Conservation (phyloP, 257 asterid genomes). For the Agastache rugosa region DNA sequence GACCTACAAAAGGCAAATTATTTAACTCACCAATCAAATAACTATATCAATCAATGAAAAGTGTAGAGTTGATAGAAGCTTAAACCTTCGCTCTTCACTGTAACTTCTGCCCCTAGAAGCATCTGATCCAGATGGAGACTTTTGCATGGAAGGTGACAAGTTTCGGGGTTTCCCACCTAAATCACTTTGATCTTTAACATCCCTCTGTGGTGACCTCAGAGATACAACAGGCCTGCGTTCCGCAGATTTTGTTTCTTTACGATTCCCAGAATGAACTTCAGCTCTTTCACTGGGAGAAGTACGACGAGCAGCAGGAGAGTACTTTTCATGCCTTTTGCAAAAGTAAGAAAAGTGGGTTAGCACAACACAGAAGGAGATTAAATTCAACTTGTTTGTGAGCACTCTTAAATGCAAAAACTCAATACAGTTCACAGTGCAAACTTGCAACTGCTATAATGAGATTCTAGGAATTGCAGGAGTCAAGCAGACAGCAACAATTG, state of each 20-base stretch:
- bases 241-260: slow-evolving; percentile 41
- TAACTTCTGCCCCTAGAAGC: slow-evolving; percentile 51
- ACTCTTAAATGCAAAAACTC: slow-evolving; percentile 27
- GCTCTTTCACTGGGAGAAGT: slow-evolving; percentile 50
- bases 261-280: slow-evolving; percentile 42
- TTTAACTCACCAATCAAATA: slow-evolving; percentile 20
- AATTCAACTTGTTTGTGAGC: slow-evolving; percentile 16
- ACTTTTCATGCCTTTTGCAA: slow-evolving; percentile 55
- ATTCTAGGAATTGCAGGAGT: slow-evolving; percentile 21
- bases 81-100: slow-evolving; percentile 58
- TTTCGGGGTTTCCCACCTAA: slow-evolving; percentile 45
- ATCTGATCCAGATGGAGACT: slow-evolving; percentile 57
- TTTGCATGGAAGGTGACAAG: slow-evolving; percentile 45
- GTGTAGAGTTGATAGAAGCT: slow-evolving; percentile 11
- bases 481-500: slow-evolving; percentile 23
- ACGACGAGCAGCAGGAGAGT: slow-evolving; percentile 62
- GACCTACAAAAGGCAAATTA: slow-evolving; percentile 50
- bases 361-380: slow-evolving; percentile 4
- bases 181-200: slow-evolving; percentile 46
- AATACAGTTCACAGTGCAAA: background rate
- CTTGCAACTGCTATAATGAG: slow-evolving; percentile 25
- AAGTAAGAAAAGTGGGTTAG: slow-evolving; percentile 23
- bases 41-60: slow-evolving; percentile 26
- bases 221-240: slow-evolving; percentile 55
- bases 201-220: slow-evolving; percentile 73